These are phyloP conservation scores for Nitzschia palea DNA, from an alignment of 108 stramenopile species.

Conservation along the genomic window DNA sequence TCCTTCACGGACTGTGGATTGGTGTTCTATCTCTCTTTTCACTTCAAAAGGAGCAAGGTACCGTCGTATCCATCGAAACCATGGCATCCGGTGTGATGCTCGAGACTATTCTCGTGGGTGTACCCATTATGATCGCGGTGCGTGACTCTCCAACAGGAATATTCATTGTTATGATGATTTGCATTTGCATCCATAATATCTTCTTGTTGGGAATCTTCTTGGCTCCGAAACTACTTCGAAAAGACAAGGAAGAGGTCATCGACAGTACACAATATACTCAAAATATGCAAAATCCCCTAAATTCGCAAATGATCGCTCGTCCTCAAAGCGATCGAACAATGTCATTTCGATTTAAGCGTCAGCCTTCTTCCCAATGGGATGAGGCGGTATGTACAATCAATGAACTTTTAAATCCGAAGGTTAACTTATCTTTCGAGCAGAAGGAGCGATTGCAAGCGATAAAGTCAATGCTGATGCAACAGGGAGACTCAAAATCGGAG, in stretches of 20 bases:
- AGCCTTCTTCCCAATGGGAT: not conserved
- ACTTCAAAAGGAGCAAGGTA: too few relatives aligned
- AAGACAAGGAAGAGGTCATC: not conserved
- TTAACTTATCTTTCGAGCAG: not conserved
- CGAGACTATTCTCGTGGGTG: not conserved
- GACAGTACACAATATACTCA: too few relatives aligned
- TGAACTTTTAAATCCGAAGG: not conserved
- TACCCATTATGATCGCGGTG: not conserved
- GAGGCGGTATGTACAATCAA: not conserved
- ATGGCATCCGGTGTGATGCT: not conserved
- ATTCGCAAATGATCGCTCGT: not conserved
- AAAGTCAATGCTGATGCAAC: not conserved
- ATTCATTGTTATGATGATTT: not conserved
- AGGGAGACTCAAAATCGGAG: not conserved
- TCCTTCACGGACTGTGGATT: too few relatives aligned
- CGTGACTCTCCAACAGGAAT: not conserved
- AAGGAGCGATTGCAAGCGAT: not conserved
- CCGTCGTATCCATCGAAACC: too few relatives aligned
- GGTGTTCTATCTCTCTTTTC: too few relatives aligned
- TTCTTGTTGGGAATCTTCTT: not conserved
- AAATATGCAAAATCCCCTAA: not conserved
- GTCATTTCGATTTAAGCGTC: not conserved
- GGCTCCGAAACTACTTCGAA: not conserved
- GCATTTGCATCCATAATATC: not conserved
- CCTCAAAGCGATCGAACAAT: not conserved